phyloP scores from a whole-genome alignment of 805 yeast species.

The Candida verbasci region DNA sequence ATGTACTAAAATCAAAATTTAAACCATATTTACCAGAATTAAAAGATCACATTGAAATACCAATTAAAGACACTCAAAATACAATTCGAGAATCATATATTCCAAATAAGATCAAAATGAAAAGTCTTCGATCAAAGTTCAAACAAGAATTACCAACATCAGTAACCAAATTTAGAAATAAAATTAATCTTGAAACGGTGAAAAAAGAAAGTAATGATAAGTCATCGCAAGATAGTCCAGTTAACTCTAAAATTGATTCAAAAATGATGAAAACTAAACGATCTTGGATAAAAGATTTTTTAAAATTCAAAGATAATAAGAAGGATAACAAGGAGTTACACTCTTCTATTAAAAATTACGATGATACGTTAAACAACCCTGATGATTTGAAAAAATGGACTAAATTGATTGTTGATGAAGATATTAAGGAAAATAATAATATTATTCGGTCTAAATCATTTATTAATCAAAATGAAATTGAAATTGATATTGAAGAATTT shows the following conservation, averaged over 20 bases:
- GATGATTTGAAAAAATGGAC: conserved; percentile 24
- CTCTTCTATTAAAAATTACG: conserved; percentile 25
- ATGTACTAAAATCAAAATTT: conserved; percentile 7
- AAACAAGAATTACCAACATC: conserved; percentile 1
- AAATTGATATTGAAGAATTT: conserved; percentile 26
- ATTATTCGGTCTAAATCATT: conserved; percentile 1
- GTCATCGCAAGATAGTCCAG: background rate
- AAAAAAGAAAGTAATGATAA: background rate
- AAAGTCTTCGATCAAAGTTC: conserved; percentile 5
- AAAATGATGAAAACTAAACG: conserved; percentile 10
- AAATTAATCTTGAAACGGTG: background rate
- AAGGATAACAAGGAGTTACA: conserved; percentile 13
- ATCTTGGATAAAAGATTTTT: conserved; percentile 23
- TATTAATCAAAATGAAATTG: conserved; percentile 10
- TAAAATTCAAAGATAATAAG: conserved; percentile 13
- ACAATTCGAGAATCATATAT: conserved; percentile 8
- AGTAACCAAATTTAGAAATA: background rate
- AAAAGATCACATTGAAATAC: conserved; percentile 7
- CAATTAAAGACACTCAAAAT: conserved; percentile 4
- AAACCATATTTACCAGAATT: conserved; percentile 8
- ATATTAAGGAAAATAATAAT: conserved; percentile 11
- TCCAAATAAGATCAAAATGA: conserved; percentile 4
- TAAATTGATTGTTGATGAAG: conserved; percentile 14
- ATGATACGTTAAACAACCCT: conserved; percentile 18
- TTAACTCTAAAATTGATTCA: background rate